These are phyloP conservation scores for Penicillium sp. DNA, from an alignment of 2,329 filamentous ascomycete species.

Conservation along the genomic window DNA sequence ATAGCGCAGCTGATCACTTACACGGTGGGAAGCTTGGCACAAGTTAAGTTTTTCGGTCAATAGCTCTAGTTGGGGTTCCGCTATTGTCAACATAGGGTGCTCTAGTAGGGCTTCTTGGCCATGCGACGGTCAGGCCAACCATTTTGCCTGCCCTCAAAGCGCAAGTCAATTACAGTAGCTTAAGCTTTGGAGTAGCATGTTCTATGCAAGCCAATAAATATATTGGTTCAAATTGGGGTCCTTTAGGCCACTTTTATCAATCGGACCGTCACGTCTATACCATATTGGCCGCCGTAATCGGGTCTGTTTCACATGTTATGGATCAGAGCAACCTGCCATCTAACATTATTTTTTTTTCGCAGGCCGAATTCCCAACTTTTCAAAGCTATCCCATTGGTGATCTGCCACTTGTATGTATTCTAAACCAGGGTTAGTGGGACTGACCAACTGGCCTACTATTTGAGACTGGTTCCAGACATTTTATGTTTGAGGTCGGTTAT, in stretches of 20 bases:
- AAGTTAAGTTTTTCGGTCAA: background rate
- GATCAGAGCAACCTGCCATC: background rate
- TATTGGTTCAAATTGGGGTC: background rate
- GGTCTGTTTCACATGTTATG: background rate
- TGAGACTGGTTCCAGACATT: background rate
- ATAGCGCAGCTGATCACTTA: background rate
- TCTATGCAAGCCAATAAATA: background rate
- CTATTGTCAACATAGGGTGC: background rate
- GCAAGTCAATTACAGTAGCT: background rate
- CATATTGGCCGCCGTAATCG: background rate
- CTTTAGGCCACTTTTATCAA: background rate
- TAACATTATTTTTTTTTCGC: background rate
- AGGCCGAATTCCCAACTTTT: background rate
- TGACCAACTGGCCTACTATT: background rate
- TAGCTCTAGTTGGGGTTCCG: background rate
- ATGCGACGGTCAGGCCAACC: background rate
- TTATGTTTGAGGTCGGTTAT: background rate
- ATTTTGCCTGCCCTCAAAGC: background rate
- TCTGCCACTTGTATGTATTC: background rate
- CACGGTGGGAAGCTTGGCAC: background rate
- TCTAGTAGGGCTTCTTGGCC: background rate
- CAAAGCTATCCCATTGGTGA: background rate
- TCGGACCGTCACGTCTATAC: background rate
- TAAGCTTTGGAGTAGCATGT: background rate
- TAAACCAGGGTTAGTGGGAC: background rate